Percentiles rank a stretch among this genome's conserved stretches.
These are phyloP conservation scores for Castanea crenata DNA, from an alignment of 306 rosid species.

Conservation along the genomic window DNA sequence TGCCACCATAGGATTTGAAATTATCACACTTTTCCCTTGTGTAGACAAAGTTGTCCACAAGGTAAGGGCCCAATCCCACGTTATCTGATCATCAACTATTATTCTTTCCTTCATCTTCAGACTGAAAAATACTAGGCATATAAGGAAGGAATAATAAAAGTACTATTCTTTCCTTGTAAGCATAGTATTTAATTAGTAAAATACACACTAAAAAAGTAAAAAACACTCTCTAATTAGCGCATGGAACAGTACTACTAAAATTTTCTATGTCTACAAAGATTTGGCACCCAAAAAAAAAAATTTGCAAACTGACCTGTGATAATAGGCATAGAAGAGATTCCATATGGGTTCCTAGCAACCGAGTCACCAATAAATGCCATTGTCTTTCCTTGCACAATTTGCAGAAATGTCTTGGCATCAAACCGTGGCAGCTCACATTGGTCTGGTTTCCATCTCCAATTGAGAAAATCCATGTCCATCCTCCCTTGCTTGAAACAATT, in stretches of 20 bases:
- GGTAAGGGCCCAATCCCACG: background rate
- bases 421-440: slow-evolving; percentile 66
- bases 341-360: slow-evolving; percentile 74
- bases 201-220: background rate
- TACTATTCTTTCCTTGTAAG: background rate
- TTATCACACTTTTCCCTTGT: background rate
- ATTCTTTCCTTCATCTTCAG: too few species aligned
- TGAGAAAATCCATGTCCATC: slow-evolving; percentile 57
- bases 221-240: background rate
- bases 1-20: background rate
- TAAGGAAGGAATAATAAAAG: too few species aligned
- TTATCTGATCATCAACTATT: background rate
- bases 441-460: slow-evolving; percentile 90
- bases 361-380: slow-evolving; percentile 90
- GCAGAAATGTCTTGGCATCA: slow-evolving; percentile 49
- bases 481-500: slow-evolving; percentile 85
- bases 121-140: too few species aligned
- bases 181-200: background rate
- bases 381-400: slow-evolving; percentile 59
- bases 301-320: slow-evolving; percentile 63
- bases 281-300: background rate
- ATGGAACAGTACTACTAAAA: too few species aligned
- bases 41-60: background rate
- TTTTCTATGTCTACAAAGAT: too few species aligned
- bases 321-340: slow-evolving; percentile 83